Evolutionary conservation across 73 alveolate genomes (phyloP).

Genomic region (Paramecium biaurelia): DNA sequence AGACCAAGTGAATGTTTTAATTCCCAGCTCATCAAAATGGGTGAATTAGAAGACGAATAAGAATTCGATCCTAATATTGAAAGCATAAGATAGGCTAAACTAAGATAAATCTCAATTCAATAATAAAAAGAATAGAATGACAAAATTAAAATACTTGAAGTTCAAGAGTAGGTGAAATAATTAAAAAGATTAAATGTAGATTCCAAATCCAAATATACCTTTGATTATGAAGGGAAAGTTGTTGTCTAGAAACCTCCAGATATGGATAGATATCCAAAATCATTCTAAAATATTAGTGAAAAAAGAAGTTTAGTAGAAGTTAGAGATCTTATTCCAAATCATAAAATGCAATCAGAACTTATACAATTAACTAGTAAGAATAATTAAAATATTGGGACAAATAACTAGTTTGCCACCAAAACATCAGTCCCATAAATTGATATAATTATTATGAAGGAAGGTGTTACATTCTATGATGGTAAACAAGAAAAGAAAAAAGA

Average conservation of each 20-base stretch:
- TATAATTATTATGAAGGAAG: conserved; percentile 19
- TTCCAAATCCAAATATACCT: conserved; percentile 21
- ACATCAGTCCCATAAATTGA: background rate
- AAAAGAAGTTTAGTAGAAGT: background rate
- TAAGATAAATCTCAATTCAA: background rate
- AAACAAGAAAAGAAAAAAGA: conserved; percentile 13
- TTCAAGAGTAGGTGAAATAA: background rate
- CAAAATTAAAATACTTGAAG: conserved; percentile 29
- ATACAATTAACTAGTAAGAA: background rate
- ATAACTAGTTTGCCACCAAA: background rate
- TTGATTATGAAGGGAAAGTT: conserved; percentile 39
- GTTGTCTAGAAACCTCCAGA: conserved; percentile 36
- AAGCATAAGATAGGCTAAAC: conserved; percentile 23
- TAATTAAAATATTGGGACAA: background rate
- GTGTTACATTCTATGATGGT: conserved; percentile 17
- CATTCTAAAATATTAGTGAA: background rate
- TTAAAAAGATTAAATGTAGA: conserved; percentile 37
- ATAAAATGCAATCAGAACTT: background rate
- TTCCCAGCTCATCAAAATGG: background rate
- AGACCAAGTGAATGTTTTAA: background rate
- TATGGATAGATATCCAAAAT: conserved; percentile 27
- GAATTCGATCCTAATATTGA: conserved; percentile 2
- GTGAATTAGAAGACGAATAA: background rate
- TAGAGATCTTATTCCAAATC: background rate
- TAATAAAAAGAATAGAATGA: conserved; percentile 22